Base-by-base conservation (phyloP, 2,329 filamentous ascomycete genomes). In the Hymenoscyphus repandus region DNA sequence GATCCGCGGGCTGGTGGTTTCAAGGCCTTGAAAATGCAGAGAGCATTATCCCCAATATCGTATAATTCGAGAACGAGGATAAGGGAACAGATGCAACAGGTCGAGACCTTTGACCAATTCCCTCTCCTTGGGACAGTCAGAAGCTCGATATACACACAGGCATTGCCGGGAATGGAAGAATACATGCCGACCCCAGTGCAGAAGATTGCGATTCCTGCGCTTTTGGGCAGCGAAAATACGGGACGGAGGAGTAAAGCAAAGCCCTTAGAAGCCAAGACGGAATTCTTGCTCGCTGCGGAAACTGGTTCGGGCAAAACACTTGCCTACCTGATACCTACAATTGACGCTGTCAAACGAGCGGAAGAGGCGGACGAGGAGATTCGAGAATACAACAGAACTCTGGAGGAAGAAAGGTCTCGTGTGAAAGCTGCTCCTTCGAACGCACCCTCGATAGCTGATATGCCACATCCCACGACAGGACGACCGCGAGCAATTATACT, bases 301-400 rank as follows among this genome's bases (percentile, higher is more conserved):
- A 99, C 93, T 0, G 93, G 93, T 11, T 97, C 93, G 0, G 93
- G 93, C 53, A 99, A 99, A 74, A 99, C 93, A 1, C 74, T 99
- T 55, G 90, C 93, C 7, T 99, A 99, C 65, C 74, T 97, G 5
- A 70, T 96, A 5, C 95, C 93, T 0, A 78, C 85, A 13, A 75
- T 99, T 47, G 83, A 99, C 69, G 87, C 88, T 7, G 70, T 99
- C 62, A 99, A 99, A 71, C 73, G 80, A 32, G 83, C 82, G 5
- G 88, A 92, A 64, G 74, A 75, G 0, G 68, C 72, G 11, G 85
- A 90, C 56, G 67, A 68, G 1, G 76, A 77, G 1, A 73, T 82
- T 13, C 76, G 80, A 49, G 74, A 79, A 2, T 82, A 83, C 53
- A 74, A 80, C 38, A 75, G 77, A 37, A 76, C 83, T 60, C 77